Evolutionary conservation across 495 filamentous ascomycete genomes (phyloP).

Genomic region (Pseudoneurospora amorphoporcata): DNA sequence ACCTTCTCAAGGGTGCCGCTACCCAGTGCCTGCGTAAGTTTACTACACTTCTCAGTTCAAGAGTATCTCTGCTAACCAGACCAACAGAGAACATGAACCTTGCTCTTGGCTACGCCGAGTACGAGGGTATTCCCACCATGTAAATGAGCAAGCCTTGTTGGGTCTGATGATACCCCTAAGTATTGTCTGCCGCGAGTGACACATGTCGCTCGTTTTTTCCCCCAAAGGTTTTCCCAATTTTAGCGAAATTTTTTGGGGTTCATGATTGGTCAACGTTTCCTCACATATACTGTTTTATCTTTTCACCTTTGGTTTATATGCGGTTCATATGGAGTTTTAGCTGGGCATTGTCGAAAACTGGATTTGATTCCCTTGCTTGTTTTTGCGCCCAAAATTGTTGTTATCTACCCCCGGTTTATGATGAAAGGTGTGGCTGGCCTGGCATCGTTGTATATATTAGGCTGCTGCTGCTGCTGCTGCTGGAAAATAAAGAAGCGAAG

Average conservation of each 20-base stretch:
- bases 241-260: neutral
- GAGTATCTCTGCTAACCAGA: constrained; percentile 11
- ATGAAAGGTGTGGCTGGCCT: neutral
- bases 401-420: neutral
- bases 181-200: neutral
- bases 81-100: constrained; percentile 92
- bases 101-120: constrained; percentile 84
- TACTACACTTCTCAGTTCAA: constrained; percentile 1
- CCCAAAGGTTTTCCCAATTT: neutral
- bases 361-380: neutral
- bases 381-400: neutral
- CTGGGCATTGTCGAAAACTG: neutral
- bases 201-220: neutral
- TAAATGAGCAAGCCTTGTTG: constrained; percentile 8
- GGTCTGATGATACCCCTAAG: neutral
- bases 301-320: neutral
- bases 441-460: neutral
- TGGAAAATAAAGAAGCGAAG: neutral
- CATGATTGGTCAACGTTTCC: neutral
- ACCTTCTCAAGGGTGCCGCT: constrained; percentile 90
- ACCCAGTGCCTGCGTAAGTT: constrained; percentile 88
- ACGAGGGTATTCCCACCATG: constrained; percentile 70
- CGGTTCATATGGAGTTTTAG: neutral
- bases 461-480: neutral
- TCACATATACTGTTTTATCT: neutral